phyloP scores from a whole-genome alignment of 768 basidiomycete species.

The Lepiota brunneoincarnata region DNA sequence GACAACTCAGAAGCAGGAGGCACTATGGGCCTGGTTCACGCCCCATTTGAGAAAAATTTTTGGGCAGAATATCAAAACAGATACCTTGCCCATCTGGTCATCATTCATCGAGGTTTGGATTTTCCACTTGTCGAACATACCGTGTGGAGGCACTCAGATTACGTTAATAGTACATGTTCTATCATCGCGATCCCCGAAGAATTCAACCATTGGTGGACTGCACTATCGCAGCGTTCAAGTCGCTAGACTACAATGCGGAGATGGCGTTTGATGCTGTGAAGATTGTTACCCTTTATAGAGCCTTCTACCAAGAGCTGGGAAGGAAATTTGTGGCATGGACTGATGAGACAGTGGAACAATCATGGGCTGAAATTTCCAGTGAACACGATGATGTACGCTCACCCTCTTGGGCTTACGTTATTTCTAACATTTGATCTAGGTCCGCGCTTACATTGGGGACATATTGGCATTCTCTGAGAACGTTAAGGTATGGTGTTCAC shows the following conservation, averaged over 20 bases:
- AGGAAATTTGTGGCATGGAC: slow-evolving; percentile 84
- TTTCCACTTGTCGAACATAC: neutral
- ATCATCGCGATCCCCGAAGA: slow-evolving; percentile 79
- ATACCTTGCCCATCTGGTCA: slow-evolving; percentile 78
- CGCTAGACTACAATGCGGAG: slow-evolving; percentile 76
- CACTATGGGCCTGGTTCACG: slow-evolving; percentile 79
- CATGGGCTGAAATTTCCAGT: slow-evolving; percentile 68
- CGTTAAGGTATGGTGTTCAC: slow-evolving; percentile 52
- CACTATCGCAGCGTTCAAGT: slow-evolving; percentile 58
- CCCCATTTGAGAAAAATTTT: slow-evolving; percentile 67
- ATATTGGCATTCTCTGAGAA: slow-evolving; percentile 69
- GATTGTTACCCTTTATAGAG: slow-evolving; percentile 62
- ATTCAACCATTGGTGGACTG: slow-evolving; percentile 78
- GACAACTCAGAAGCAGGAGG: slow-evolving; percentile 65
- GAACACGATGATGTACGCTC: slow-evolving; percentile 75
- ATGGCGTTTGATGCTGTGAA: slow-evolving; percentile 81
- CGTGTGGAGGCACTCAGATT: slow-evolving; percentile 6
- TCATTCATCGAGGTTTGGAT: slow-evolving; percentile 69
- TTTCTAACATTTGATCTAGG: slow-evolving; percentile 33
- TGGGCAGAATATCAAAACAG: slow-evolving; percentile 71
- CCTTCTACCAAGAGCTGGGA: slow-evolving; percentile 70
- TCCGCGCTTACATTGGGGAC: slow-evolving; percentile 75
- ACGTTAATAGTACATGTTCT: slow-evolving; percentile 62
- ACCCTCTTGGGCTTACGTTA: neutral
- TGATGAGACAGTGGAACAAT: slow-evolving; percentile 60